Base-by-base conservation (phyloP, 176 grass and related monocot species). In the Juncus inflexus region DNA sequence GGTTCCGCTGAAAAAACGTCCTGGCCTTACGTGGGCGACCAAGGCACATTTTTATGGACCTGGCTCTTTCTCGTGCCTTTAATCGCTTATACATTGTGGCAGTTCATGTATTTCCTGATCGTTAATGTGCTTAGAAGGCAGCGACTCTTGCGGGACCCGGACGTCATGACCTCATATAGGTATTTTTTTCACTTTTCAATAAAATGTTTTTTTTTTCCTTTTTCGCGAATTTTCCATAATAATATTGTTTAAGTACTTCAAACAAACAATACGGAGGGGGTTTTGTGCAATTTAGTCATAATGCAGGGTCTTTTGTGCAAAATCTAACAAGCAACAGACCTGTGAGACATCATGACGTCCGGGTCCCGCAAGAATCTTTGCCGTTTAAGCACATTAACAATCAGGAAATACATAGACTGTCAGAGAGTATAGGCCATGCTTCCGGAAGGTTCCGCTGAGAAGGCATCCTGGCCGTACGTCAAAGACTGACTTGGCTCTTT, bases 111-210 rank as follows among this genome's bases (percentile, higher is more conserved):
- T 78, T 91, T 89, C 35, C 66, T 97, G 61, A 84, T 97, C 68
- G 94, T 97, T 40, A 74, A 97, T 55, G 88, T 97, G 40, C 75
- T 97, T n/a, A 84, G 94, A 3, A 74, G 85, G 58, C 94, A 97
- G 52, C 79, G 94, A 51, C 69, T 97, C 37, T 75, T 97, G 69
- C 86, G 35, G 45, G 94, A 97, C 49, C 94, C 94, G 37, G 94
- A 97, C 83, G 88, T 97, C 69, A 97, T 97, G 94, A 97, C 94
- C 67, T 97, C 94, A 4, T 45, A 45, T 72, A 95, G 90, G 90
- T 95, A 74, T 3, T 9, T 66, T 50, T 74, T 50, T 65, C 53
- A 4, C 47, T 55, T 85, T 68, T 28, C 42, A 39, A 43, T n/a
- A n/a, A n/a, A n/a, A n/a, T n/a, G n/a, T n/a, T n/a, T n/a, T n/a